Percentiles rank a stretch among this genome's conserved stretches.
Conservation (phyloP, 768 basidiomycete genomes). For the Termitomyces sp. region DNA sequence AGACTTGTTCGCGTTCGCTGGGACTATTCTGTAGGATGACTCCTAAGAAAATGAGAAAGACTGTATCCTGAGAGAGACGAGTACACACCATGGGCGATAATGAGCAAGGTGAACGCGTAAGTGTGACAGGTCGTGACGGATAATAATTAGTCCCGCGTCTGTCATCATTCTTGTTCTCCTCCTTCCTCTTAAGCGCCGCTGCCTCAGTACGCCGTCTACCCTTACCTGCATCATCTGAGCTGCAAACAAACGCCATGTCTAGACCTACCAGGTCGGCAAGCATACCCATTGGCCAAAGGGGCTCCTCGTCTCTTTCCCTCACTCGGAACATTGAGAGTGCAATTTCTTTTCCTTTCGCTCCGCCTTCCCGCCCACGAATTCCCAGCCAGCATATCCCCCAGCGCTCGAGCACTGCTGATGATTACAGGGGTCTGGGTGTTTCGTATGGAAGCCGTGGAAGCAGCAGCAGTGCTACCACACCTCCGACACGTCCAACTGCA, state of each 20-base stretch:
- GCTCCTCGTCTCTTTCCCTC: conserved; percentile 34
- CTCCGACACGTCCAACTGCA: conserved; percentile 35
- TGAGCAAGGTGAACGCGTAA: conserved; percentile 21
- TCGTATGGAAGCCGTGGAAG: conserved; percentile 34
- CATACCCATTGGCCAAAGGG: conserved; percentile 58
- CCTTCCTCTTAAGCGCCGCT: neutral
- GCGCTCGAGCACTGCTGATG: conserved; percentile 24
- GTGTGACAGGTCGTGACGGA: conserved; percentile 14
- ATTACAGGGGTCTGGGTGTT: conserved; percentile 31
- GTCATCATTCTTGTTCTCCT: conserved; percentile 7
- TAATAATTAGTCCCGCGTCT: conserved; percentile 11
- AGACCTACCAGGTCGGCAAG: conserved; percentile 59
- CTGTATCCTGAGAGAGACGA: neutral
- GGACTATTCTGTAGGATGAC: conserved; percentile 60
- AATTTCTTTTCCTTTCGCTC: conserved; percentile 54
- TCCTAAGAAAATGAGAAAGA: conserved; percentile 23
- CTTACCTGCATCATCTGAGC: neutral
- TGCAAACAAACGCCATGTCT: conserved; percentile 28
- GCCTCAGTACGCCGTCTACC: neutral
- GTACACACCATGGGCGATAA: conserved; percentile 22
- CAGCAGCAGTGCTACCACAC: conserved; percentile 19
- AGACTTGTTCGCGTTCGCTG: conserved; percentile 45
- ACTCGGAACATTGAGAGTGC: conserved; percentile 57
- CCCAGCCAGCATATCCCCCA: conserved; percentile 25
- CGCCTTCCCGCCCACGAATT: conserved; percentile 36